phyloP scores from a whole-genome alignment of 768 basidiomycete genomes.

The Auriscalpium microsporum region DNA sequence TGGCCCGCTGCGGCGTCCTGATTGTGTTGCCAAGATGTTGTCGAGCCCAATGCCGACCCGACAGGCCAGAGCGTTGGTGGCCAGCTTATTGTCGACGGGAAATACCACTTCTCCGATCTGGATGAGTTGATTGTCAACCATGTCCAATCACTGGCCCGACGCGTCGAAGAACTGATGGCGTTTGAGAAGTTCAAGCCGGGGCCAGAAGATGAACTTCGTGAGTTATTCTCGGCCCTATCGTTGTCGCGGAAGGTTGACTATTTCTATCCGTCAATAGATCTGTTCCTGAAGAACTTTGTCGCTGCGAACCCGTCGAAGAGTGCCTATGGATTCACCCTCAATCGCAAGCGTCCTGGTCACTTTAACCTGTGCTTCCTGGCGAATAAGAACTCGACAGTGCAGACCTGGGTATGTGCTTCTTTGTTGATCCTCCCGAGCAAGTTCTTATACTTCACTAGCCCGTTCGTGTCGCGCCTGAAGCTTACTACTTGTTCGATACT shows the following conservation, averaged over 20 bases:
- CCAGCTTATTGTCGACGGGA: conserved; percentile 64
- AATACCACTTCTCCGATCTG: conserved; percentile 83
- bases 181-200: conserved; percentile 93
- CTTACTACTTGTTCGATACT: conserved; percentile 85
- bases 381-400: conserved; percentile 82
- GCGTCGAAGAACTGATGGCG: conserved; percentile 89
- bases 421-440: too few species aligned
- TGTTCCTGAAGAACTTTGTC: conserved; percentile 82
- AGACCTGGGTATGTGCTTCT: conserved; percentile 69
- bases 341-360: conserved; percentile 84
- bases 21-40: conserved; percentile 38
- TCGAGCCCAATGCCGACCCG: conserved; percentile 69
- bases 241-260: not conserved
- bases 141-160: conserved; percentile 86
- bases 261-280: conserved; percentile 38
- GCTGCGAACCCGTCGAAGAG: conserved; percentile 91
- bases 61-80: conserved; percentile 56
- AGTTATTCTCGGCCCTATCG: conserved; percentile 23
- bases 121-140: conserved; percentile 97
- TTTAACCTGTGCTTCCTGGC: conserved; percentile 91
- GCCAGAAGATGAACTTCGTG: conserved; percentile 84
- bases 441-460: conserved; percentile 38
- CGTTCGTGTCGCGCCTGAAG: conserved; percentile 79
- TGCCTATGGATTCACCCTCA: conserved; percentile 92
- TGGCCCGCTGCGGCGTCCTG: not conserved